A percentile compares a stretch with the other conserved stretches of the same genome.
Conservation (phyloP, 2,329 filamentous ascomycete species). For the Mycogone perniciosa region DNA sequence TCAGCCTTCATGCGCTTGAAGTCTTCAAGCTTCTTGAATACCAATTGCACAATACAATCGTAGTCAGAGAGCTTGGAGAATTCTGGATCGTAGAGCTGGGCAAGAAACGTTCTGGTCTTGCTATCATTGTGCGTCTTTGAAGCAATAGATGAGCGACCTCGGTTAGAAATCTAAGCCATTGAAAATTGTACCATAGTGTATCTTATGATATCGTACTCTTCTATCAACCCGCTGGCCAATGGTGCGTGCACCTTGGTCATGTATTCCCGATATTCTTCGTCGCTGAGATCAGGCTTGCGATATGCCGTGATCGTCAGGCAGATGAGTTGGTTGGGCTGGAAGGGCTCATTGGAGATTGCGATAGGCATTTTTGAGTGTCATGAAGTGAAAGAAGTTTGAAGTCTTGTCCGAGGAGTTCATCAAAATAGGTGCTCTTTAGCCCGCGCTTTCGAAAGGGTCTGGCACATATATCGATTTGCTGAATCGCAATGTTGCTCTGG, state of each 20-base stretch:
- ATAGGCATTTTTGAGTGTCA: too few relatives aligned
- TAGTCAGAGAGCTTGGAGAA: slow-evolving; percentile 12
- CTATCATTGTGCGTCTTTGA: slow-evolving; percentile 10
- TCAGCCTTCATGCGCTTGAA: slow-evolving; percentile 11
- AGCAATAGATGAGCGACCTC: neutral
- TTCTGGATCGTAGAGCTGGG: slow-evolving; percentile 9
- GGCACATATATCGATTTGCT: too few relatives aligned
- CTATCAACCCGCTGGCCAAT: slow-evolving; percentile 7
- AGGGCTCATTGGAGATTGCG: too few relatives aligned
- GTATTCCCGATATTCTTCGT: slow-evolving; percentile 8
- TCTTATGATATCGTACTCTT: slow-evolving; percentile 10
- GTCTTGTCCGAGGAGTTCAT: too few relatives aligned
- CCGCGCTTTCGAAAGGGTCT: too few relatives aligned
- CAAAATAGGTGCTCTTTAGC: too few relatives aligned
- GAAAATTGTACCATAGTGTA: slow-evolving; percentile 13
- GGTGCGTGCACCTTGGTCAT: slow-evolving; percentile 13
- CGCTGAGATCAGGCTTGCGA: slow-evolving; percentile 10
- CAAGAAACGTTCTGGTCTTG: slow-evolving; percentile 6
- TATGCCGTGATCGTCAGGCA: slow-evolving; percentile 12
- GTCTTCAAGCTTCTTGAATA: slow-evolving; percentile 9
- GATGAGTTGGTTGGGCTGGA: slow-evolving; percentile 1
- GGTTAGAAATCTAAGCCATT: too few relatives aligned
- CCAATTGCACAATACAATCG: slow-evolving; percentile 12
- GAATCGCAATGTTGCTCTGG: too few relatives aligned
- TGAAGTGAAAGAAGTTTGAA: too few relatives aligned